These are phyloP conservation scores for Solanum okadae DNA, from an alignment of 257 asterid species.

Conservation along the genomic window DNA sequence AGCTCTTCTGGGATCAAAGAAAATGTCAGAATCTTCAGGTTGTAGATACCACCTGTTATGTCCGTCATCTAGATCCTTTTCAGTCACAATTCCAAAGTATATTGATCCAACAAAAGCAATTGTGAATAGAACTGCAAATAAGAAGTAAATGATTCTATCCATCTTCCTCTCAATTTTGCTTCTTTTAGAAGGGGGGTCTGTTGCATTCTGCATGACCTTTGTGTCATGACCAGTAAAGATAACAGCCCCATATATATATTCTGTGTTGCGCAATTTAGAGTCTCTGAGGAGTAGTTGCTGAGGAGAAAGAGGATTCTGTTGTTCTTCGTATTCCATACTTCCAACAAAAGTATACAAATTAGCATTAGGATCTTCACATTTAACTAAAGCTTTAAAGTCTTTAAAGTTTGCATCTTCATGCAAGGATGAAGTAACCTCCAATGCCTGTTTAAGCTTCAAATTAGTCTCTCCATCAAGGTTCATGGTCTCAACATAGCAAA, in stretches of 20 bases:
- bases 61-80: conserved; percentile 43
- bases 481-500: conserved; percentile 96
- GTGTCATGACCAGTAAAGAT: conserved; percentile 89
- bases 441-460: conserved; percentile 72
- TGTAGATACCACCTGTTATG: conserved; percentile 68
- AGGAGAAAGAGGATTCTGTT: conserved; percentile 68
- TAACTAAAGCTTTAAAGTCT: conserved; percentile 54
- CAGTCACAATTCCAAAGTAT: conserved; percentile 63
- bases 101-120: conserved; percentile 61
- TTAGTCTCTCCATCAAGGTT: conserved; percentile 94
- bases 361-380: conserved; percentile 93
- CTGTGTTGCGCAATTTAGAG: conserved; percentile 79
- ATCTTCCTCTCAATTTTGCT: conserved; percentile 82
- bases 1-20: conserved; percentile 67
- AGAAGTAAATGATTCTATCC: conserved; percentile 74
- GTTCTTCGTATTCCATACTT: conserved; percentile 52
- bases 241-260: conserved; percentile 70
- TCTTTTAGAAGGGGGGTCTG: conserved; percentile 86
- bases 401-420: conserved; percentile 32
- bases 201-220: conserved; percentile 84
- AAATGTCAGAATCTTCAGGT: conserved; percentile 38
- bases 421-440: conserved; percentile 53
- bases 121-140: conserved; percentile 56
- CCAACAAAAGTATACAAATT: conserved; percentile 72
- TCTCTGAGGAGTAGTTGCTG: conserved; percentile 76